Percentiles rank a stretch among this genome's conserved stretches.
These are phyloP conservation scores for Biscogniauxia mediterranea DNA, from an alignment of 2,329 filamentous ascomycete species.

Conservation along the genomic window DNA sequence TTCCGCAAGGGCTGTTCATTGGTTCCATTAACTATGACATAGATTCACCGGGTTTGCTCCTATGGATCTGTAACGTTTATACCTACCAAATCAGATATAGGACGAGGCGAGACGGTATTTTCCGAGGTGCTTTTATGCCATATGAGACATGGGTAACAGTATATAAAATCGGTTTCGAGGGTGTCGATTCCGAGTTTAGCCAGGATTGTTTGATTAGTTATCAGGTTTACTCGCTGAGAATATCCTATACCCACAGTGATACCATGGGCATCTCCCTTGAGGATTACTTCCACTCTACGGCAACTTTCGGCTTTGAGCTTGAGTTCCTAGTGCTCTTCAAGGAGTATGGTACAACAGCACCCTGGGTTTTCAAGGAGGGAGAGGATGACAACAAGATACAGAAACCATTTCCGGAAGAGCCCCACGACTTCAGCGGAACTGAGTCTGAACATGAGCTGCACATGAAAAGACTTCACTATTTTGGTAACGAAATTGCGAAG, in stretches of 20 bases:
- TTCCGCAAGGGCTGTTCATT: neutral
- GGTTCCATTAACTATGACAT: neutral
- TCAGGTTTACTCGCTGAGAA: no score
- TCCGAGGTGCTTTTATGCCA: no score
- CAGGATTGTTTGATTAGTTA: no score
- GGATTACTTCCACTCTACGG: constrained; percentile 4
- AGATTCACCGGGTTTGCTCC: no score
- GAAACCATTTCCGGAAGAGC: constrained; percentile 11
- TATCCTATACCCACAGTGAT: neutral
- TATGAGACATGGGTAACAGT: no score
- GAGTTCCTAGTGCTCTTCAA: constrained; percentile 16
- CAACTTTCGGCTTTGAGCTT: constrained; percentile 18
- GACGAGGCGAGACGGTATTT: no score
- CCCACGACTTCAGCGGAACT: neutral
- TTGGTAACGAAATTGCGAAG: constrained; percentile 11
- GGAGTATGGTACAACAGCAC: constrained; percentile 1
- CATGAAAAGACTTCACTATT: constrained; percentile 10
- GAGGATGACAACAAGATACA: neutral
- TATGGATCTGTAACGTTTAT: no score
- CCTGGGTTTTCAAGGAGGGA: neutral
- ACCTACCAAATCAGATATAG: no score
- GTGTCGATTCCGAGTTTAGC: no score
- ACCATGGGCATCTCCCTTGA: neutral
- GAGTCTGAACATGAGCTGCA: constrained; percentile 8
- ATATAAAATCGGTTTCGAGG: no score